Evolutionary conservation across 495 filamentous ascomycete genomes (phyloP).

Genomic region (Penicillium steckii): DNA sequence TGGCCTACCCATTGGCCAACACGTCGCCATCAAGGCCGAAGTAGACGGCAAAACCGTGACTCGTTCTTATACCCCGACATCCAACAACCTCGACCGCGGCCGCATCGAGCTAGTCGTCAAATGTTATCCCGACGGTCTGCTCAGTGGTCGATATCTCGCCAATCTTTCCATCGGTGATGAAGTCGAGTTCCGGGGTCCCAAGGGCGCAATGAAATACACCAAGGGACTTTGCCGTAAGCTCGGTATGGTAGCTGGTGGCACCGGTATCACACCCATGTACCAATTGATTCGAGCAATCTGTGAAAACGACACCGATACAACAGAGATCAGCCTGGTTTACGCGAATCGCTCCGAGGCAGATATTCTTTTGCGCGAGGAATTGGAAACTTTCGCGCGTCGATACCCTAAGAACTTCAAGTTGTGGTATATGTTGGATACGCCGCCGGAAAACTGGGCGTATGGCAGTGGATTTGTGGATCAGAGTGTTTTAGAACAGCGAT

Average conservation of each 20-base stretch:
- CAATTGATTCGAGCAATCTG: conserved; percentile 53
- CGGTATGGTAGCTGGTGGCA: conserved; percentile 53
- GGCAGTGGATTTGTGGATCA: conserved; percentile 28
- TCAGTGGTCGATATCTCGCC: conserved; percentile 47
- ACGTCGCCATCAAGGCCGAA: conserved; percentile 47
- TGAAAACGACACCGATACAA: conserved; percentile 47
- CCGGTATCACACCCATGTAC: conserved; percentile 59
- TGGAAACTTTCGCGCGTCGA: conserved; percentile 44
- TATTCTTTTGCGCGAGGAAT: conserved; percentile 41
- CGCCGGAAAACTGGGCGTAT: conserved; percentile 27
- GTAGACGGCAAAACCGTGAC: conserved; percentile 43
- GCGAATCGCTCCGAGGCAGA: conserved; percentile 41
- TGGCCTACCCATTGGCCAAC: conserved; percentile 53
- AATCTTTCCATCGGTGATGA: conserved; percentile 40
- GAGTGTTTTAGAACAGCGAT: conserved; percentile 18
- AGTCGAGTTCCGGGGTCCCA: conserved; percentile 49
- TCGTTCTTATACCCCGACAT: conserved; percentile 51
- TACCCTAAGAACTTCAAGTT: conserved; percentile 44
- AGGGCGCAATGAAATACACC: conserved; percentile 45
- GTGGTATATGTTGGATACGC: conserved; percentile 43
- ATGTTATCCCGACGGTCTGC: conserved; percentile 46
- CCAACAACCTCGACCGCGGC: conserved; percentile 50
- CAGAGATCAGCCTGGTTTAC: conserved; percentile 48
- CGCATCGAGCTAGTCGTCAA: conserved; percentile 48
- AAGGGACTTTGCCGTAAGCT: conserved; percentile 35